Evolutionary conservation across 371 early-diverging fungal genomes (phyloP), one percentile per base, ranked within the genome.

Genomic region (Lichtheimia hyalospora): DNA sequence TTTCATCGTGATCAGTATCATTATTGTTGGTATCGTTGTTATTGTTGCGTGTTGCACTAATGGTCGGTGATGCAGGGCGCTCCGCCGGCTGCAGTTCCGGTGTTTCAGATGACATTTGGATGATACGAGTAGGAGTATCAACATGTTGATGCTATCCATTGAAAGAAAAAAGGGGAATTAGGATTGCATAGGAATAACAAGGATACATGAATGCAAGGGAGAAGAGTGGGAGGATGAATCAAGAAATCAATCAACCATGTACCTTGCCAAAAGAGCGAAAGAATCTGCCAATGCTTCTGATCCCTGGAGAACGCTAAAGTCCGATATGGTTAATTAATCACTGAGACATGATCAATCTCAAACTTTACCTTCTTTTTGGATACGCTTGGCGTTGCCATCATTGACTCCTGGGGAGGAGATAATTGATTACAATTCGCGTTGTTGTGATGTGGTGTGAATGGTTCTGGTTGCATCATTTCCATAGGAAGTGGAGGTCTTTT

Each of bases 401-500:
- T 34, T 5, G 34, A 8, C 10, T 34, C 34, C 34, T 34, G 34
- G 10, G 34, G 34, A 34, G 34, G 34, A 34, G 34, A 34, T 34
- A 34, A 8, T 46, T n/a, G 46, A 46, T 21, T 46, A n/a, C 46
- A 46, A 46, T 5, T 21, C 21, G 46, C 46, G 21, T 21, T 18
- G 46, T 46, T 46, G 10, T 18, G 46, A 46, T 18, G 46, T 0
- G 46, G 34, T 34, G 34, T 34, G 34, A 34, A 34, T 46, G n/a
- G 46, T 46, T 46, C 46, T n/a, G 46, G 46, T 46, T 46, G 46
- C 18, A 46, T 46, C 46, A 21, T 46, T 46, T 46, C 46, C 46
- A 21, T n/a, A 5, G 21, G 46, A 46, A 46, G 46, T 0, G 46
- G 21, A 21, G 46, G 46, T 18, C 46, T 46, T 21, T 46, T 46